Evolutionary conservation across 2,329 filamentous ascomycete genomes (phyloP).

Genomic region (Fusarium vanettenii): DNA sequence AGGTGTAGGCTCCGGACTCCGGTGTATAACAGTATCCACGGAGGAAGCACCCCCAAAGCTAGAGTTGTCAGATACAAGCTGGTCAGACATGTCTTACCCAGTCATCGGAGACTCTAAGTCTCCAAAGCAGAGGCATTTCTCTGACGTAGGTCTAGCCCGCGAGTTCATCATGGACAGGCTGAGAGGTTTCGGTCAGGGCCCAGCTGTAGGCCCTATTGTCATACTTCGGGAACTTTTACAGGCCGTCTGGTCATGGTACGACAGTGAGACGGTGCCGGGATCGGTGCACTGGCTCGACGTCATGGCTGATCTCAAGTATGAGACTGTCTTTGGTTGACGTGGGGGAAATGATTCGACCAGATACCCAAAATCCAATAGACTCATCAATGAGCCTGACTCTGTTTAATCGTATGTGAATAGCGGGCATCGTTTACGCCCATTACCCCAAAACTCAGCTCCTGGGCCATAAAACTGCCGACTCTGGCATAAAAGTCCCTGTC

Average conservation of each 20-base stretch:
- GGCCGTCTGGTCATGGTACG: constrained; percentile 28
- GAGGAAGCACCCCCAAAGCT: constrained; percentile 4
- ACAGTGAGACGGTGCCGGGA: constrained; percentile 22
- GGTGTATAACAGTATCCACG: constrained; percentile 11
- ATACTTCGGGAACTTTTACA: constrained; percentile 24
- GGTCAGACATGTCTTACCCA: background rate
- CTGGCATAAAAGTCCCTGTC: background rate
- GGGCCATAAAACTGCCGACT: constrained; percentile 7
- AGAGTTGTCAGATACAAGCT: background rate
- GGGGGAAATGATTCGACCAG: background rate
- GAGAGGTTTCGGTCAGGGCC: background rate
- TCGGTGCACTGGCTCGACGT: constrained; percentile 26
- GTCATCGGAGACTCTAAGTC: background rate
- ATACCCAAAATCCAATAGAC: background rate
- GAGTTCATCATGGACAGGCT: constrained; percentile 25
- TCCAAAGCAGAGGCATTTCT: background rate
- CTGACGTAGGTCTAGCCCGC: constrained; percentile 12
- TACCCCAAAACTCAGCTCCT: background rate
- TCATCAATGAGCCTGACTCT: background rate
- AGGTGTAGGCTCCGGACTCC: constrained; percentile 17
- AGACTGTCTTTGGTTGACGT: constrained; percentile 32
- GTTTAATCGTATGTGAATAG: background rate
- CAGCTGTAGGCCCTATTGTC: constrained; percentile 20
- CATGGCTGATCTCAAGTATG: constrained; percentile 26
- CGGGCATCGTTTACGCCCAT: background rate